phyloP scores from a whole-genome alignment of 768 basidiomycete genomes.

The Termitomyces sp. region DNA sequence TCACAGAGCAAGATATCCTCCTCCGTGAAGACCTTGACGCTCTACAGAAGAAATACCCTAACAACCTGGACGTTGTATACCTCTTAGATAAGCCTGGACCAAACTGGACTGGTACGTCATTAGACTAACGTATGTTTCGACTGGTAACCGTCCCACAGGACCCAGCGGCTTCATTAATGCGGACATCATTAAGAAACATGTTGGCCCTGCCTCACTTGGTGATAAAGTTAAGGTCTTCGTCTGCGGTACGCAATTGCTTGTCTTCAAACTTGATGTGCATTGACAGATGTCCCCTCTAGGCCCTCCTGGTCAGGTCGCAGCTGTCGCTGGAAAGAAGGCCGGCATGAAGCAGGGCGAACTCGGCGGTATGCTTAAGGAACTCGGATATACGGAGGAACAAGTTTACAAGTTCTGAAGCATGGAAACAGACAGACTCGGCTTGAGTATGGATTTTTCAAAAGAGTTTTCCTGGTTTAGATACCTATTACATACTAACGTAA shows the following conservation, averaged over 20 bases:
- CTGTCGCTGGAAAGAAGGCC: conserved; percentile 84
- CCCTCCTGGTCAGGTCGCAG: conserved; percentile 85
- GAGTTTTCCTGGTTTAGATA: neutral
- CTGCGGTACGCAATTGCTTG: conserved; percentile 56
- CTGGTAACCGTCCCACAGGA: conserved; percentile 27
- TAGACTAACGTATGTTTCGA: neutral
- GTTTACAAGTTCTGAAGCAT: conserved; percentile 34
- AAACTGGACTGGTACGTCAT: conserved; percentile 46
- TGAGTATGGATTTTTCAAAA: neutral
- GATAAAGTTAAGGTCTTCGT: conserved; percentile 87
- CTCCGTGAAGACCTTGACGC: conserved; percentile 73
- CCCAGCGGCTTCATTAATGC: conserved; percentile 68
- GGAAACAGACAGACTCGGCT: neutral
- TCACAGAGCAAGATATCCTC: conserved; percentile 86
- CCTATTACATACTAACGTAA: neutral
- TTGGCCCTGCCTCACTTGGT: conserved; percentile 54
- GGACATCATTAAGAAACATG: conserved; percentile 69
- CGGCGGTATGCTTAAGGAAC: conserved; percentile 76
- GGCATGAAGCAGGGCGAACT: conserved; percentile 84
- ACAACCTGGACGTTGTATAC: conserved; percentile 79
- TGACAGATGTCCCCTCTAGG: conserved; percentile 30
- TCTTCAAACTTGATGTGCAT: conserved; percentile 1
- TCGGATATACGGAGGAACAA: conserved; percentile 84
- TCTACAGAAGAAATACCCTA: conserved; percentile 61
- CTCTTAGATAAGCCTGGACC: conserved; percentile 70